phyloP scores from a whole-genome alignment of 257 asterid genomes.

The Nemophila menziesii region DNA sequence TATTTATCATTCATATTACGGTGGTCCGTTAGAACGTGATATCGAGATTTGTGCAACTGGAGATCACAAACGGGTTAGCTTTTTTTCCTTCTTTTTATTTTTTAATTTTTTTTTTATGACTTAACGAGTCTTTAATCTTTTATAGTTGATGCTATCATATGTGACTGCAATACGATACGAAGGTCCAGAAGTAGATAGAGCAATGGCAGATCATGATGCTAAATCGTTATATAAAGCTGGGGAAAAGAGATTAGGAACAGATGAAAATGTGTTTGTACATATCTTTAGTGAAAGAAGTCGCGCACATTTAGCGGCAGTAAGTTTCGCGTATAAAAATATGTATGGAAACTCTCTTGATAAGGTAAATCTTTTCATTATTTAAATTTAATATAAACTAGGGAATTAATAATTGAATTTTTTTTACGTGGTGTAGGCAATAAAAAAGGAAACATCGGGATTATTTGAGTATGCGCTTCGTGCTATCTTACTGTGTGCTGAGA shows the following conservation, averaged over 20 bases:
- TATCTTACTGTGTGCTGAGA: constrained; percentile 58
- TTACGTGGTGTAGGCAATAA: constrained; percentile 53
- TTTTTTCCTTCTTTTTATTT: constrained; percentile 1
- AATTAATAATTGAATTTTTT: constrained; percentile 8
- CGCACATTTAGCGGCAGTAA: constrained; percentile 62
- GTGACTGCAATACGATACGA: constrained; percentile 47
- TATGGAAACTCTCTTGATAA: constrained; percentile 56
- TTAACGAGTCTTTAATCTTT: too few relatives aligned
- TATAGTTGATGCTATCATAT: constrained; percentile 66
- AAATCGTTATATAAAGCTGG: constrained; percentile 83
- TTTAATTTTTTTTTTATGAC: neutral
- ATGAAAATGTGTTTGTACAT: constrained; percentile 60
- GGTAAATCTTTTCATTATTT: constrained; percentile 25
- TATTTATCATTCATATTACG: constrained; percentile 41
- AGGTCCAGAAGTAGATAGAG: constrained; percentile 82
- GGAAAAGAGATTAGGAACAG: constrained; percentile 82
- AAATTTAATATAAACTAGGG: constrained; percentile 2
- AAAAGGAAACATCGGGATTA: constrained; percentile 75
- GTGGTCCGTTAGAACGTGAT: constrained; percentile 66
- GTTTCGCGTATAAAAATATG: constrained; percentile 48
- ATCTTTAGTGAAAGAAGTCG: constrained; percentile 64
- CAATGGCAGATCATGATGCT: constrained; percentile 66
- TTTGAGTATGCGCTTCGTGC: constrained; percentile 67
- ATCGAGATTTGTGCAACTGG: constrained; percentile 49
- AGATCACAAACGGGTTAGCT: constrained; percentile 65